Conservation (phyloP, 163 green algal genomes). For the Scenedesmus sp. region DNA sequence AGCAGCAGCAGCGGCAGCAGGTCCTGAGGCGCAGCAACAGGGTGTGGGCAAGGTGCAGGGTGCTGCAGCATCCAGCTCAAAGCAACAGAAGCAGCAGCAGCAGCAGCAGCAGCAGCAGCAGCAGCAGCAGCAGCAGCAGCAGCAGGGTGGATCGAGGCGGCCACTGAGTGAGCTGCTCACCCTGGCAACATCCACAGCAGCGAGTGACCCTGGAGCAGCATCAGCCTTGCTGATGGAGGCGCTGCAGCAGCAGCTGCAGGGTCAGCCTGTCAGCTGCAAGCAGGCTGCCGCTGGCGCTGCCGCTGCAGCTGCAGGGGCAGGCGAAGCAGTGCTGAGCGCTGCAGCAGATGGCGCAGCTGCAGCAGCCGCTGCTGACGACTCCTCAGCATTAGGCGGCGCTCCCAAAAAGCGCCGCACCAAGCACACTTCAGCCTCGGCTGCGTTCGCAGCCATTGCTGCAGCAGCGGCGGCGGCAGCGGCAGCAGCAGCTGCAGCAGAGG, state of each 20-base stretch:
- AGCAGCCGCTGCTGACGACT: not conserved
- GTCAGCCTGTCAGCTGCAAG: not conserved
- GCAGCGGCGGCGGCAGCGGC: slow-evolving; percentile 25
- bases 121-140: not conserved
- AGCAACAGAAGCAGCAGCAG: not conserved
- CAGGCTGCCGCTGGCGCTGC: slow-evolving; percentile 7
- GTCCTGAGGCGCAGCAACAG: not conserved
- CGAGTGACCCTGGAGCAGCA: not conserved
- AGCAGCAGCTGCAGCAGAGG: not conserved
- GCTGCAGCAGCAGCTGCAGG: slow-evolving; percentile 38
- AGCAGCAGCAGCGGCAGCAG: not conserved
- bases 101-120: not conserved
- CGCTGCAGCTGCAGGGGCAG: not conserved
- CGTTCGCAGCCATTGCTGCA: slow-evolving; percentile 38
- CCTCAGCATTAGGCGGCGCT: not conserved
- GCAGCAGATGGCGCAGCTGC: not conserved
- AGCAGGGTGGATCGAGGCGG: not conserved
- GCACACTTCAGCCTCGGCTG: not conserved
- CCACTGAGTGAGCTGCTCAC: not conserved
- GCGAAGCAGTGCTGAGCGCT: not conserved
- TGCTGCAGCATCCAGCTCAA: not conserved
- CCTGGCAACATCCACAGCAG: slow-evolving; percentile 18
- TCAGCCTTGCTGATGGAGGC: slow-evolving; percentile 5
- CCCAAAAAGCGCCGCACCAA: not conserved
- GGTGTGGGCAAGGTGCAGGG: not conserved